Conservation (phyloP, 257 asterid species). For the Solanum rostratum region DNA sequence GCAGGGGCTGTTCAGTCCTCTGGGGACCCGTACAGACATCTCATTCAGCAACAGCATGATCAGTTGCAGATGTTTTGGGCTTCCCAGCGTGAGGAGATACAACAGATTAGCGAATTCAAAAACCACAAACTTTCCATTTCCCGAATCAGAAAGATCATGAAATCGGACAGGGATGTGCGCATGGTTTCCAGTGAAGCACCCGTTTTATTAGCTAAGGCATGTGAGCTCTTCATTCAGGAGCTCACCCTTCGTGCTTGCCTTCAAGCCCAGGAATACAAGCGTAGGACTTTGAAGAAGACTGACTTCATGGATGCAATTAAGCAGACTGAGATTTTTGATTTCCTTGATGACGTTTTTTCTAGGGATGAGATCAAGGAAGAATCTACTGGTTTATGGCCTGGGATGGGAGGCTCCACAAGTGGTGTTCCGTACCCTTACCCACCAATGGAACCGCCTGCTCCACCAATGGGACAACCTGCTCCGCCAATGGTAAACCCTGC, state of each 20-base stretch:
- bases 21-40: slow-evolving; percentile 43
- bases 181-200: slow-evolving; percentile 63
- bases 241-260: slow-evolving; percentile 18
- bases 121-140: slow-evolving; percentile 77
- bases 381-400: slow-evolving; percentile 20
- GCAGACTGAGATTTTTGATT: slow-evolving; percentile 66
- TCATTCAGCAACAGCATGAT: no score
- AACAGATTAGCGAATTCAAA: slow-evolving; percentile 60
- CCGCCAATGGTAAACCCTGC: background rate
- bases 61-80: slow-evolving; percentile 63
- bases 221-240: slow-evolving; percentile 66
- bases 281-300: slow-evolving; percentile 66
- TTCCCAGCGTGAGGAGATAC: slow-evolving; percentile 56
- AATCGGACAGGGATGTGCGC: slow-evolving; percentile 72
- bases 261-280: slow-evolving; percentile 41
- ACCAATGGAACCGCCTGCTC: background rate
- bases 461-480: background rate
- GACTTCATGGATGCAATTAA: slow-evolving; percentile 79
- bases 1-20: background rate
- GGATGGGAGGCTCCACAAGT: slow-evolving; percentile 18
- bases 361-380: slow-evolving; percentile 72
- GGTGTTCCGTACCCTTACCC: slow-evolving; percentile 66
- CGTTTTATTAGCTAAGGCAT: slow-evolving; percentile 74
- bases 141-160: slow-evolving; percentile 82
- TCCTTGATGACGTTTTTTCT: slow-evolving; percentile 63